These are phyloP conservation scores for Boletus coffeatus DNA, from an alignment of 1,284 basidiomycete genomes.

Conservation along the genomic window DNA sequence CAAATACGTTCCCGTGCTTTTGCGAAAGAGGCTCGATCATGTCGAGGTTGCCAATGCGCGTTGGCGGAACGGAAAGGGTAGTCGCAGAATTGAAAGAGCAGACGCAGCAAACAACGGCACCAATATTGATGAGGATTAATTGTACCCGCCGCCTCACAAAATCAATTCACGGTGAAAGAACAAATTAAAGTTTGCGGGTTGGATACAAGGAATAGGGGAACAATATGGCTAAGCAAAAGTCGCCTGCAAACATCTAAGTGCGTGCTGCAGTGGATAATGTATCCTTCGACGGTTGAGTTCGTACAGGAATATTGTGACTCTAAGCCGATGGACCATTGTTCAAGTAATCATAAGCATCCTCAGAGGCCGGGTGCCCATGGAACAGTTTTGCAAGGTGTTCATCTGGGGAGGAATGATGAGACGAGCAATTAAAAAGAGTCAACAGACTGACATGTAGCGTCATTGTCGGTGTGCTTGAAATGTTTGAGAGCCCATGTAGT, in stretches of 20 bases:
- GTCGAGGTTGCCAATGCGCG: slow-evolving; percentile 73
- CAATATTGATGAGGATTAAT: slow-evolving; percentile 11
- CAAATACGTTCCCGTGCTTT: slow-evolving; percentile 64
- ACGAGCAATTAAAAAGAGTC: neutral
- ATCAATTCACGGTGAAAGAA: slow-evolving; percentile 2
- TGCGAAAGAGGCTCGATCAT: slow-evolving; percentile 61
- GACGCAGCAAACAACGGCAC: neutral
- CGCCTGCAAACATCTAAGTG: slow-evolving; percentile 11
- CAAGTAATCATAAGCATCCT: slow-evolving; percentile 63
- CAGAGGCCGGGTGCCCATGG: slow-evolving; percentile 46
- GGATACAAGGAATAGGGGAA: slow-evolving; percentile 15
- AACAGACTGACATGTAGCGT: slow-evolving; percentile 61
- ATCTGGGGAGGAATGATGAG: slow-evolving; percentile 37
- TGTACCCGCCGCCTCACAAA: neutral
- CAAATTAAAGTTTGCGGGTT: slow-evolving; percentile 16
- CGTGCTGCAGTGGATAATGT: slow-evolving; percentile 3
- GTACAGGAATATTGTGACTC: slow-evolving; percentile 2
- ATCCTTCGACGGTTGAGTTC: slow-evolving; percentile 5
- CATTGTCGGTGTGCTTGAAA: slow-evolving; percentile 63
- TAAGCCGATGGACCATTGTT: slow-evolving; percentile 41
- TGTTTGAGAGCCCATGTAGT: slow-evolving; percentile 75
- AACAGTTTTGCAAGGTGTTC: slow-evolving; percentile 53
- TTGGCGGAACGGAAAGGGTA: slow-evolving; percentile 67
- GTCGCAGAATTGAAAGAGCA: slow-evolving; percentile 21
- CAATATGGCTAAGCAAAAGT: slow-evolving; percentile 20